Conservation (phyloP, 108 stramenopile genomes). For the Chaetoceros tenuissimus region DNA sequence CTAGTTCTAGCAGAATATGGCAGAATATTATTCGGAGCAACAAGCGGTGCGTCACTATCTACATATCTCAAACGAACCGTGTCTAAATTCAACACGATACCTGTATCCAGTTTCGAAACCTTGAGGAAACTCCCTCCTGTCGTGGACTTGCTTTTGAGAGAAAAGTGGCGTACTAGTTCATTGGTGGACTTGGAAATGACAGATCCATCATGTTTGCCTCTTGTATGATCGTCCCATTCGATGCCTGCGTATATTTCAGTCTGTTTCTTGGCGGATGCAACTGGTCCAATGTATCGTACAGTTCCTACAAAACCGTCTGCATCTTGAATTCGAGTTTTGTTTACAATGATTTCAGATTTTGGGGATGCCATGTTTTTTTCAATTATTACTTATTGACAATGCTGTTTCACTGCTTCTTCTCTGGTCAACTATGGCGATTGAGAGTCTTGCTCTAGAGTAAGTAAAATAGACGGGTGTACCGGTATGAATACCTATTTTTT, state of each 20-base stretch:
- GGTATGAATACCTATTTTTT: too few relatives aligned
- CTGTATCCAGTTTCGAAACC: constrained; percentile 42
- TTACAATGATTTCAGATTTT: constrained; percentile 14
- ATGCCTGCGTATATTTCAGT: constrained; percentile 77
- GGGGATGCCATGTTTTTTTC: too few relatives aligned
- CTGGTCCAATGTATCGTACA: constrained; percentile 79
- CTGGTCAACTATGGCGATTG: too few relatives aligned
- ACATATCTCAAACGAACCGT: constrained; percentile 61
- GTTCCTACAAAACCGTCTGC: constrained; percentile 76
- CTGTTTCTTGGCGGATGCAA: constrained; percentile 73
- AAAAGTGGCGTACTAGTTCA: constrained; percentile 68
- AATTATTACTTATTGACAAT: too few relatives aligned
- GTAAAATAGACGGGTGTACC: too few relatives aligned
- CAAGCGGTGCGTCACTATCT: constrained; percentile 51
- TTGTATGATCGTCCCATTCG: constrained; percentile 71
- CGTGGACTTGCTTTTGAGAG: constrained; percentile 25
- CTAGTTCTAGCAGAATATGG: constrained; percentile 64
- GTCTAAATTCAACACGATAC: constrained; percentile 38
- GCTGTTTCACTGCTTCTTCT: too few relatives aligned
- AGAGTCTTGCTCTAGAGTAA: too few relatives aligned
- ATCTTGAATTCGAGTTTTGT: constrained; percentile 70
- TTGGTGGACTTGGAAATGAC: constrained; percentile 71
- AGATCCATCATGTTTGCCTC: constrained; percentile 86
- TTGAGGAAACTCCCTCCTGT: constrained; percentile 68
- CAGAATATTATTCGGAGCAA: constrained; percentile 74